phyloP scores from a whole-genome alignment of 2,329 filamentous ascomycete genomes.

The Ophiostoma quercus region DNA sequence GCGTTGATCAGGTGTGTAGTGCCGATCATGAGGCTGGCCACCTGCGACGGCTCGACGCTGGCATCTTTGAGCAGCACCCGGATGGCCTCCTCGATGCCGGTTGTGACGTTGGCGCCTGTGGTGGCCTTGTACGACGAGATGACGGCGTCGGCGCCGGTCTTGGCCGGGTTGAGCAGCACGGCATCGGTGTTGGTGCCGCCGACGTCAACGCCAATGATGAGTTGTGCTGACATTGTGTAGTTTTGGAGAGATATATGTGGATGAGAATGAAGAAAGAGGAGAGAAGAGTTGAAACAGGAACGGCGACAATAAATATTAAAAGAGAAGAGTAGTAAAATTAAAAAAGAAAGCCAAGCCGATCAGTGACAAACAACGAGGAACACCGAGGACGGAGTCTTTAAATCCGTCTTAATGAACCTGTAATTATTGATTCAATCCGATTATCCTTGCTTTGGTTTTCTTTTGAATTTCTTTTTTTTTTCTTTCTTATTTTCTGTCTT shows the following conservation, averaged over 20 bases:
- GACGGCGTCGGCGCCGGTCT: slow-evolving; percentile 31
- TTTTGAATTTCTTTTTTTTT: background rate
- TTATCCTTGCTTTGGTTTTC: background rate
- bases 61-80: slow-evolving; percentile 24
- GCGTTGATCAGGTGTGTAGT: slow-evolving; percentile 31
- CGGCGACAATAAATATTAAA: background rate
- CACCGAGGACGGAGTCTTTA: background rate
- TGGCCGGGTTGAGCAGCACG: slow-evolving; percentile 29
- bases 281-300: background rate
- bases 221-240: background rate
- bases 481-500: background rate
- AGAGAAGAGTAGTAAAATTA: background rate
- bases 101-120: slow-evolving; percentile 27
- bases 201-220: slow-evolving; percentile 42
- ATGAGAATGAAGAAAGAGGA: background rate
- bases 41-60: slow-evolving; percentile 18
- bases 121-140: slow-evolving; percentile 27
- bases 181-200: slow-evolving; percentile 34
- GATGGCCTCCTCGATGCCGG: slow-evolving; percentile 28
- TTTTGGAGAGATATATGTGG: background rate
- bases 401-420: background rate
- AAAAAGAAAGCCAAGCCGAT: background rate
- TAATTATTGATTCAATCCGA: background rate
- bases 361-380: background rate
- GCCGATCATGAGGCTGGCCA: slow-evolving; percentile 28